Conservation (phyloP, 116 monocot species). For the Papilionanthe hybrid region DNA sequence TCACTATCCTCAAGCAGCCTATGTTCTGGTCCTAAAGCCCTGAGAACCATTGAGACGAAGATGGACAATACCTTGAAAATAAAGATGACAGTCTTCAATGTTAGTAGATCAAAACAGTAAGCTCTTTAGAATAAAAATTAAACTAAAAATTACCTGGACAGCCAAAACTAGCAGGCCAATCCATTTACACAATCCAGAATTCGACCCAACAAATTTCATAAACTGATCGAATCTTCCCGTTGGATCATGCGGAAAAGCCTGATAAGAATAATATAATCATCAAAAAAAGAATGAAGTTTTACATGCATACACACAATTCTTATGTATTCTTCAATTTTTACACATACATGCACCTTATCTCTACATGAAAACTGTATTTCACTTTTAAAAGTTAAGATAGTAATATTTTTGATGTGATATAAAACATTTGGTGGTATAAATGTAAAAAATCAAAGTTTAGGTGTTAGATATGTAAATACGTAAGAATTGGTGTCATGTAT, state of each 20-base stretch:
- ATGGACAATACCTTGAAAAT: slow-evolving; percentile 52
- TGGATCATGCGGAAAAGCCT: slow-evolving; percentile 62
- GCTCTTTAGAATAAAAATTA: background rate
- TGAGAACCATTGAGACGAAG: slow-evolving; percentile 59
- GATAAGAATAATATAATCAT: background rate
- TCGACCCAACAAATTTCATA: slow-evolving; percentile 47
- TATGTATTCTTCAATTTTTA: too few species aligned
- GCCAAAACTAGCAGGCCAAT: slow-evolving; percentile 39
- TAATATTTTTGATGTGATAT: too few species aligned
- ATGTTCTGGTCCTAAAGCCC: slow-evolving; percentile 56
- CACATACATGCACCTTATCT: too few species aligned
- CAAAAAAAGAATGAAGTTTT: background rate
- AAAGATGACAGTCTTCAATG: background rate
- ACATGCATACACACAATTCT: too few species aligned
- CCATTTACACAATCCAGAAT: slow-evolving; percentile 60
- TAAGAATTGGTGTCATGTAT: too few species aligned
- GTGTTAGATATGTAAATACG: too few species aligned
- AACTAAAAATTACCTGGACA: slow-evolving; percentile 34
- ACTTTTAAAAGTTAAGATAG: too few species aligned
- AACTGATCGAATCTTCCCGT: slow-evolving; percentile 55
- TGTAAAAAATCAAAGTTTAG: too few species aligned
- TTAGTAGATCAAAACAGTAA: background rate
- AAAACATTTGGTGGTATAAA: too few species aligned
- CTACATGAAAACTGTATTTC: too few species aligned
- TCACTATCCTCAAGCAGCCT: slow-evolving; percentile 64